phyloP scores from a whole-genome alignment of 2,329 filamentous ascomycete species.

The Colletotrichum theobromicola region DNA sequence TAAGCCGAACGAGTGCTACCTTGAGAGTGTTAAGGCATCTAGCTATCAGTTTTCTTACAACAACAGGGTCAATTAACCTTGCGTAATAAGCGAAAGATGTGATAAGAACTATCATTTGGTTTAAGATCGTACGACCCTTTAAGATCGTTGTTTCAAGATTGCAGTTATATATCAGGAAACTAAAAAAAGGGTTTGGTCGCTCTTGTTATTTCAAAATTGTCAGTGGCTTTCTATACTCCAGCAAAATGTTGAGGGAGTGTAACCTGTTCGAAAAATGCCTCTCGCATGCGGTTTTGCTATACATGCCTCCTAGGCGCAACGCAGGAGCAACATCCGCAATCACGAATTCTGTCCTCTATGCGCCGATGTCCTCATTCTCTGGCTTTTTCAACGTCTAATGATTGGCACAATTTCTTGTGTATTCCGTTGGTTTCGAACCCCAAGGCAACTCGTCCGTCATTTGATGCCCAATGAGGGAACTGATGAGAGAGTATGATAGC shows the following conservation, averaged over 20 bases:
- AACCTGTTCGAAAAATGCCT: background rate
- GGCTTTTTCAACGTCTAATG: background rate
- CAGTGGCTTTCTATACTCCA: background rate
- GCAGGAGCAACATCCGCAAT: background rate
- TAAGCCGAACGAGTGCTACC: background rate
- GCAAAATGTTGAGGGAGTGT: background rate
- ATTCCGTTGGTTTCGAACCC: too few species aligned
- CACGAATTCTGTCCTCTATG: background rate
- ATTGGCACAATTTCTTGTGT: accelerated
- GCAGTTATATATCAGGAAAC: background rate
- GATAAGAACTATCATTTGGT: too few species aligned
- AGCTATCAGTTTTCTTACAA: too few species aligned
- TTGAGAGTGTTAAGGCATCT: background rate
- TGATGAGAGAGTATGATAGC: too few species aligned
- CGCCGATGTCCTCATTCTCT: background rate
- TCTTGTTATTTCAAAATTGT: background rate
- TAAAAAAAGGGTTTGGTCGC: accelerated
- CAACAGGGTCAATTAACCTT: too few species aligned
- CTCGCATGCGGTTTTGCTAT: background rate
- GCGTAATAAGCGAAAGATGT: too few species aligned
- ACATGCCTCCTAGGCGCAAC: background rate
- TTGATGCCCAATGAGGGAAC: too few species aligned
- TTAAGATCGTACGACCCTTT: too few species aligned
- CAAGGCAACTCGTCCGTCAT: too few species aligned
- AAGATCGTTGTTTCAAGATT: background rate